Evolutionary conservation across 78 protist genomes (phyloP), one percentile per base, ranked within the genome.

Genomic region (Dictyostelium citrinum): DNA sequence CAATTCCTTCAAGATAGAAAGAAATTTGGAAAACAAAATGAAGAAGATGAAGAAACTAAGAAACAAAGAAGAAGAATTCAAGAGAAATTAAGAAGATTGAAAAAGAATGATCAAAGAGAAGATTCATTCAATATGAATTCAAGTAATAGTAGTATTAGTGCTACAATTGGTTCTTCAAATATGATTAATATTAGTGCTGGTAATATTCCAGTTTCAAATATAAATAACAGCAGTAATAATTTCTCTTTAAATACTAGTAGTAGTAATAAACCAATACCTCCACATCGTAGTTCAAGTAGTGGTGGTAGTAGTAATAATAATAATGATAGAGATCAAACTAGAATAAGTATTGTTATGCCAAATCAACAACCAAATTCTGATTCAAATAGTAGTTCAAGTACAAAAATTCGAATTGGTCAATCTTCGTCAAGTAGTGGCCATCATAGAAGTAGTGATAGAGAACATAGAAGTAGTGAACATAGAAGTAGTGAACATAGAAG

Each of bases 1-100:
- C 72, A 39, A 80, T 80, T 33, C 12, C 46, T 77, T 14, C 60
- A 67, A 5, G 82, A 58, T 12, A 74, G 58, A 45, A 82, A 71
- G 37, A 83, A 64, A 29, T 58, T 55, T 64, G 90, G 90, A 41
- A 58, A n/a, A 9, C 31, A 35, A 8, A 41, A 39, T 33, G 75
- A 76, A 22, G 88, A 78, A 8, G 88, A 82, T 35, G 78, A 80
- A 43, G 58, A 64, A 91, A 70, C 74, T n/a, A 77, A 67, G 39
- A 76, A 61, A 20, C 61, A 39, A 77, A 55, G 51, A 5, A 60
- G 76, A 58, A 74, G 64, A 22, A 24, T 45, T n/a, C 55, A 75
- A 74, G 71, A 61, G 39, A 45, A 41, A 77, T 27, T 81, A 5
- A 75, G 79, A 71, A 51, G 64, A 35, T 90, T 72, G 1, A 82